Base-by-base conservation (phyloP, 805 yeast genomes). In the Ogataea parapolymorpha region DNA sequence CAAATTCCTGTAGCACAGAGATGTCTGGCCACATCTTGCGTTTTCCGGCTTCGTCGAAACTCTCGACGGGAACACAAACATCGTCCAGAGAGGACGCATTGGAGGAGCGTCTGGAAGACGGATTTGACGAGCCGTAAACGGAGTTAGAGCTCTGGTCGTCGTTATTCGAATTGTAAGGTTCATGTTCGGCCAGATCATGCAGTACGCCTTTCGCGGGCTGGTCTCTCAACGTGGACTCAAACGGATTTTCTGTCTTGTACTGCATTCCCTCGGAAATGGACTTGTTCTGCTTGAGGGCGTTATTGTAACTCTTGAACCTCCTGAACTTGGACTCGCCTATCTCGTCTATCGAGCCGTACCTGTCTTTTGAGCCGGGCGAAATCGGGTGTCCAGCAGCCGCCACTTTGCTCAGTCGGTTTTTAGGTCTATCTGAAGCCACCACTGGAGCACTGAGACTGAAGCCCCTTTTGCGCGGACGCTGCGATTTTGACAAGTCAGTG, bases 31-130 rank as follows among this genome's bases (percentile, higher is more conserved):
- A 91, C 33, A 61, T 54, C 46, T 65, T 68, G 18, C 54, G 54
- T 26, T 54, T 50, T 17, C 64, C 65, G 6, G 53, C 49, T 14
- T 61, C 68, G 33, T 58, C 59, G 6, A 57, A 37, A 33, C 75
- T 77, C 48, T 82, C 89, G 27, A 89, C 70, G 0, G 95, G 96
- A 61, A 88, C 79, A 56, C 96, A 91, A 18, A 91, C 99, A 63
- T 91, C 99, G 58, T 84, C 90, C 44, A 91, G 65, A 1, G 96
- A 85, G 0, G 95, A 81, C 28, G 79, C 76, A 39, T 76, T 79
- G 26, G 81, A 72, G 28, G 77, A 67, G 44, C 84, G 70, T 35
- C 84, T 74, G 16, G 82, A 73, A 3, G 79, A 68, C 5, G 88
- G 87, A 51, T 80, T 79, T n/a, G 85, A 80, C 12, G 65, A 58